Evolutionary conservation across 176 grass and related monocot species (phyloP), one percentile per base, ranked within the genome.

Genomic region (Oryza meridionalis): DNA sequence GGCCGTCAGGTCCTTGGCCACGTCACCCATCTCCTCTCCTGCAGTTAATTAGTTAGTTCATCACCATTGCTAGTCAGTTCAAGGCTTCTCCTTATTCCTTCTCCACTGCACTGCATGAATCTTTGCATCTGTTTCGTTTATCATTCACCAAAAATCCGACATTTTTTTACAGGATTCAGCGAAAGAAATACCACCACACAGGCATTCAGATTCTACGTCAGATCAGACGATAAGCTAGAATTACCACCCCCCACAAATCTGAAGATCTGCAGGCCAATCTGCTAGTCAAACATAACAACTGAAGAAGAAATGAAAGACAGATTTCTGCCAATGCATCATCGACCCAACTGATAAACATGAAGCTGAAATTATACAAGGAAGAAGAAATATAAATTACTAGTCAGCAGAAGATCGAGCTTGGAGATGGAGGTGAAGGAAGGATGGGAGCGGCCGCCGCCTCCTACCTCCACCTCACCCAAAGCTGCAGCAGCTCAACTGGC

Each of bases 21-120:
- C 90, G 85, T 97, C 94, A 17, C 73, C 88, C 95, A 97, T 97
- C 92, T 97, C 73, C 64, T 97, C 92, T 97, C 73, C 64, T 21
- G 49, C 67, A 58, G 27, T 42, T 6, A 37, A 5, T 37, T 37
- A 31, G 29, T 31, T 31, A 31, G 2, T 49, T 58, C 29, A 31
- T 2, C 29, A 31, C 53, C 16, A 9, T 58, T 58, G 53, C 53
- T n/a, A 58, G 53, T 58, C 32, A 58, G 27, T 42, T 65, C 21
- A 67, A 3, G 3, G 66, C 45, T 44, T n/a, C 15, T 59, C n/a
- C 47, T 70, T 31, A 31, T 31, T 70, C 13, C 21, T 21, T 15
- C 40, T 27, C 43, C 38, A 29, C 6, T 19, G 43, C 12, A 11
- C 7, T 24, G 7, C 55, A 62, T 62, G n/a, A 62, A 49, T 17